Conservation (phyloP, 306 rosid species). For the Gleditsia sinensis region DNA sequence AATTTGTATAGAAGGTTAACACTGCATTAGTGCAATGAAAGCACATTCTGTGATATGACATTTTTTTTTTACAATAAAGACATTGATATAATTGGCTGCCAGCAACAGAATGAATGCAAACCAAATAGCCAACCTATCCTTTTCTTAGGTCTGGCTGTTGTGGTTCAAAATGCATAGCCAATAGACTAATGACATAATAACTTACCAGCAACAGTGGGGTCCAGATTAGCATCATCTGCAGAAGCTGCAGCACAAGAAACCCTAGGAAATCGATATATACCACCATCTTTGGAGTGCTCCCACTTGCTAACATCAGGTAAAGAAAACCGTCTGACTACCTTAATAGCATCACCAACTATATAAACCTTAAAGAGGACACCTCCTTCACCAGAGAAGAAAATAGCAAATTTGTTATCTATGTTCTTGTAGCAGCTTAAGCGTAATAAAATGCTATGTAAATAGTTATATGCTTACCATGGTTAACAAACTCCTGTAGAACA, state of each 20-base stretch:
- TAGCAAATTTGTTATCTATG: conserved; percentile 19
- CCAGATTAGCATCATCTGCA: conserved; percentile 94
- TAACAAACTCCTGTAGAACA: conserved; percentile 92
- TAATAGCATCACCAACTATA: conserved; percentile 89
- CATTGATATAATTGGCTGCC: too few species aligned
- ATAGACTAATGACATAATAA: conserved; percentile 5
- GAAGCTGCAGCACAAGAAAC: conserved; percentile 97
- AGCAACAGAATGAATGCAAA: too few species aligned
- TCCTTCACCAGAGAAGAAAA: conserved; percentile 49
- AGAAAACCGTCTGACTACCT: conserved; percentile 91
- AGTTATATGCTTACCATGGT: conserved; percentile 64
- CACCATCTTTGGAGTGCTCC: conserved; percentile 73
- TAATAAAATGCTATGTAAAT: conserved; percentile 14
- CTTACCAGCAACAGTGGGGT: conserved; percentile 82
- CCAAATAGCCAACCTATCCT: too few species aligned
- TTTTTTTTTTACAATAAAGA: too few species aligned
- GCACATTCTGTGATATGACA: too few species aligned
- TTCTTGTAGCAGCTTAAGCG: neutral
- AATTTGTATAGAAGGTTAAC: neutral
- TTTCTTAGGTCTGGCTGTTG: neutral
- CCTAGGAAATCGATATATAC: conserved; percentile 76
- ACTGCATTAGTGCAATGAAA: neutral
- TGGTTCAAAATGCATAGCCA: neutral
- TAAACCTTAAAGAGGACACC: conserved; percentile 94
- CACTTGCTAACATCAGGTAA: conserved; percentile 79